Percentiles rank a stretch among this genome's conserved stretches.
Conservation (phyloP, 192 early-diverging fungal genomes). For the Coemansia sp. region DNA sequence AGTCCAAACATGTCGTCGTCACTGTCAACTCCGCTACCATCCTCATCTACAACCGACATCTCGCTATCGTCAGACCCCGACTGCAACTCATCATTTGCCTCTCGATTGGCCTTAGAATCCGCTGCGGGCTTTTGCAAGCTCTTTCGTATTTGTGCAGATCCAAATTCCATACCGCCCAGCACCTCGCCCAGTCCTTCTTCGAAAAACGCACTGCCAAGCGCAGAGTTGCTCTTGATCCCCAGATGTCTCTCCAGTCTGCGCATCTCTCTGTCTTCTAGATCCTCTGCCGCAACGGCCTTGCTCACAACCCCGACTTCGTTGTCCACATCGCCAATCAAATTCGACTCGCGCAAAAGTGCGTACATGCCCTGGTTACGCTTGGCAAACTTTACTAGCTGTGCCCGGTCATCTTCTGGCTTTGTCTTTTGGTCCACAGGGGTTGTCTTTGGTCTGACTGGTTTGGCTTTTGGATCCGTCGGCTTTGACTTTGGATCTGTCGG, state of each 20-base stretch:
- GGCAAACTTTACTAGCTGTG: constrained; percentile 51
- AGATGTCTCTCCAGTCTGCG: constrained; percentile 52
- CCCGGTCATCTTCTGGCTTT: constrained; percentile 28
- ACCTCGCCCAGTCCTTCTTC: constrained; percentile 53
- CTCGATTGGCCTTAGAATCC: background rate
- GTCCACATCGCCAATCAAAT: constrained; percentile 45
- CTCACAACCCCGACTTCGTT: constrained; percentile 29
- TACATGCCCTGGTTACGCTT: constrained; percentile 57
- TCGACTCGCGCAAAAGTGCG: constrained; percentile 45
- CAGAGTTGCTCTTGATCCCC: constrained; percentile 50
- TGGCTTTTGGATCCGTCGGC: background rate
- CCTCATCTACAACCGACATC: constrained; percentile 4
- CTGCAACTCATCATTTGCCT: constrained; percentile 5
- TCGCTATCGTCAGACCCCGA: background rate
- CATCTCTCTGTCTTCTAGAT: constrained; percentile 54
- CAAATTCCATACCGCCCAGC: constrained; percentile 33
- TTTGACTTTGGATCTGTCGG: constrained; percentile 1
- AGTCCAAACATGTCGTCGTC: constrained; percentile 40
- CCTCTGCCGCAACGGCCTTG: constrained; percentile 17
- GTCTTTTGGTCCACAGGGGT: constrained; percentile 2
- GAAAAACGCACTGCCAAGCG: constrained; percentile 39
- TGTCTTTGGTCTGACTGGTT: background rate
- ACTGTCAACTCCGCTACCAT: constrained; percentile 3
- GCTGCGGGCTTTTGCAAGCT: background rate
- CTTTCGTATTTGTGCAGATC: constrained; percentile 32